These are phyloP conservation scores for Acanthamoeba castellanii DNA, from an alignment of 208 protist genomes.

Conservation along the genomic window DNA sequence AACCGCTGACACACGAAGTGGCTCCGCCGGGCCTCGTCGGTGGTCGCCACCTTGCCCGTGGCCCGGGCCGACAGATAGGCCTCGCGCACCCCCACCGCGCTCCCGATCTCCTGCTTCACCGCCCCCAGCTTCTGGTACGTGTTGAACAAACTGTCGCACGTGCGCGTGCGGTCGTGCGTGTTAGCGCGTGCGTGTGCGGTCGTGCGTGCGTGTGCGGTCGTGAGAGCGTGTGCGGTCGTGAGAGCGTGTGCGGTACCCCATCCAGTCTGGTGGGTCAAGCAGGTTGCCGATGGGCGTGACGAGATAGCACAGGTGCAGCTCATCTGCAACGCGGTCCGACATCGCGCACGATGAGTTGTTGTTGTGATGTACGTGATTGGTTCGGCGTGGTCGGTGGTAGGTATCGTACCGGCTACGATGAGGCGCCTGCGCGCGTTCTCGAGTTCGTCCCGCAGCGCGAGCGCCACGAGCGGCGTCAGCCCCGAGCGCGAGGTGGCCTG, in stretches of 20 bases:
- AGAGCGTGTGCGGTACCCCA: neutral
- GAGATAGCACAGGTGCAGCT: slow-evolving; percentile 23
- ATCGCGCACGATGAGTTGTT: too few species aligned
- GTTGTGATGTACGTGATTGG: too few species aligned
- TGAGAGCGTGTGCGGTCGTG: neutral
- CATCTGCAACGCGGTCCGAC: neutral
- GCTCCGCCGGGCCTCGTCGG: neutral
- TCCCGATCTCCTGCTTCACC: neutral
- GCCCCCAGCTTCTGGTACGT: neutral
- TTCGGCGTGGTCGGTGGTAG: too few species aligned
- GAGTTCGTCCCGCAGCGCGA: neutral
- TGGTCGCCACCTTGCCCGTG: neutral
- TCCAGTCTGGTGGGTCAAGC: slow-evolving; percentile 15
- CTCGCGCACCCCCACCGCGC: neutral
- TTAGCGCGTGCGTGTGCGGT: neutral
- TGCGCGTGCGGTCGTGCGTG: too few species aligned
- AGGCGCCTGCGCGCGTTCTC: slow-evolving; percentile 7
- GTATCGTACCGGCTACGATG: neutral
- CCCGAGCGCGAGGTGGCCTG: neutral
- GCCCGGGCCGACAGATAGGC: slow-evolving; percentile 1
- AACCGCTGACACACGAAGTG: neutral
- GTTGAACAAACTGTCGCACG: neutral
- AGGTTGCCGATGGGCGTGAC: neutral
- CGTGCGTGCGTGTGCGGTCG: neutral
- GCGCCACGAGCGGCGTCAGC: neutral